phyloP scores from a whole-genome alignment of 2,329 filamentous ascomycete genomes.

The Hirsutella thompsonii region DNA sequence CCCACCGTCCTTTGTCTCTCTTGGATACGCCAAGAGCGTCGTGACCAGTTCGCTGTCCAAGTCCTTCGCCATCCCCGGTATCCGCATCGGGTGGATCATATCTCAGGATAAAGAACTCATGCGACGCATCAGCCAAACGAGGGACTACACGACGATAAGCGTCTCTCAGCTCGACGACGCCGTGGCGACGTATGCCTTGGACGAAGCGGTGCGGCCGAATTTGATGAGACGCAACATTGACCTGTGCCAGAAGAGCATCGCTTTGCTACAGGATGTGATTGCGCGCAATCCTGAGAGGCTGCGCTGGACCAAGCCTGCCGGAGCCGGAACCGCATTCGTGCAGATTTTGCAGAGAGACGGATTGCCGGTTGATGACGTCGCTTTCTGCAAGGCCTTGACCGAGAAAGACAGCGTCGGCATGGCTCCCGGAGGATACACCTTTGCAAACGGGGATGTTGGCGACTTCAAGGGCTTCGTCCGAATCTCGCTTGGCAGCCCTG shows the following conservation, averaged over 20 bases:
- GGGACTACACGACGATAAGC: slow-evolving; percentile 78
- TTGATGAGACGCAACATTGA: too few relatives aligned
- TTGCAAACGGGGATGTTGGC: too few relatives aligned
- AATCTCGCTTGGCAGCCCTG: too few relatives aligned
- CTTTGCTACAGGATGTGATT: slow-evolving; percentile 16
- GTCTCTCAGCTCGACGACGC: slow-evolving; percentile 74
- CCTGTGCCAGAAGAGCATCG: slow-evolving; percentile 3
- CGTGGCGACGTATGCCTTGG: slow-evolving; percentile 63
- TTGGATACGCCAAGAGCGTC: slow-evolving; percentile 59
- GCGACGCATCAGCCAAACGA: slow-evolving; percentile 46
- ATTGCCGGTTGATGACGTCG: slow-evolving; percentile 1
- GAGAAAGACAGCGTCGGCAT: too few relatives aligned
- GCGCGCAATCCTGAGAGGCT: slow-evolving; percentile 32
- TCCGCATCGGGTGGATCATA: slow-evolving; percentile 74
- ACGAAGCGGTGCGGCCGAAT: slow-evolving; percentile 22
- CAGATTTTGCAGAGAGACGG: not conserved
- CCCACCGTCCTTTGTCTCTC: slow-evolving; percentile 51
- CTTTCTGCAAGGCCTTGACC: not conserved
- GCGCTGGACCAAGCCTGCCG: not conserved
- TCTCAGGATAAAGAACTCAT: slow-evolving; percentile 51
- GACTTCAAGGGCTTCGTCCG: too few relatives aligned
- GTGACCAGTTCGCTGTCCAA: slow-evolving; percentile 76
- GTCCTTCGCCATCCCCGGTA: slow-evolving; percentile 70
- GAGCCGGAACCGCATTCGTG: slow-evolving; percentile 2
- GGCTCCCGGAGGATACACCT: too few relatives aligned